Evolutionary conservation across 2,329 filamentous ascomycete species (phyloP).

Genomic region (Tolypocladium pustulatum): DNA sequence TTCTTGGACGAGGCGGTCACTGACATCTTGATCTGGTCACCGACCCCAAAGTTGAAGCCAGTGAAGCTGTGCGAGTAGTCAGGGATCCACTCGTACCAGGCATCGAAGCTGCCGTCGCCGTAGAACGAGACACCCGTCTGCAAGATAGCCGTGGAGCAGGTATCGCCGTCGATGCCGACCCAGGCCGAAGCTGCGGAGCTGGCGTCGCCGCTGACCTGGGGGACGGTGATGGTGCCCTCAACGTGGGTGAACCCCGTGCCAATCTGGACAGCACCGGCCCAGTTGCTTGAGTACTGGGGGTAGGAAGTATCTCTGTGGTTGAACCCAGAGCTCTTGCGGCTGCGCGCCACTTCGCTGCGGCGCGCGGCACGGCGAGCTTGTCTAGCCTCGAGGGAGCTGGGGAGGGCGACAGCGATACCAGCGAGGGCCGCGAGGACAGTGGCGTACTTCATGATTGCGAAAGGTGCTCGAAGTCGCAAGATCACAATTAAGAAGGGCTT

Average conservation of each 20-base stretch:
- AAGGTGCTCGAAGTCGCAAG: background rate
- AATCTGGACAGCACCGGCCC: slow-evolving; percentile 18
- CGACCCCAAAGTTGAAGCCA: slow-evolving; percentile 17
- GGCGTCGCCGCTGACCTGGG: slow-evolving; percentile 9
- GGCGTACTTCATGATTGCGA: slow-evolving; percentile 7
- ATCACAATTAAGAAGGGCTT: background rate
- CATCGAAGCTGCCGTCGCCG: slow-evolving; percentile 23
- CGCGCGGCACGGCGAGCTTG: background rate
- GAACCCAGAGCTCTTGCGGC: slow-evolving; percentile 5
- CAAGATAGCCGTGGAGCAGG: slow-evolving; percentile 26
- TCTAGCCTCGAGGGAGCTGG: background rate
- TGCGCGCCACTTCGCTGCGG: background rate
- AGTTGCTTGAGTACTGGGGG: slow-evolving; percentile 15
- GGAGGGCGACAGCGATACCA: slow-evolving; percentile 7
- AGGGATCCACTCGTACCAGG: slow-evolving; percentile 38
- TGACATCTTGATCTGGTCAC: slow-evolving; percentile 19
- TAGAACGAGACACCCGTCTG: slow-evolving; percentile 32
- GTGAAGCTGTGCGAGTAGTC: slow-evolving; percentile 28
- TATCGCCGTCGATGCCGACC: slow-evolving; percentile 38
- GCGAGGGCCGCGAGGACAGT: slow-evolving; percentile 6
- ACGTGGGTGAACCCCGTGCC: slow-evolving; percentile 15
- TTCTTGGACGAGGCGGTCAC: slow-evolving; percentile 15
- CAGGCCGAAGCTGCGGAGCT: slow-evolving; percentile 22
- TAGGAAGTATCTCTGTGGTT: slow-evolving; percentile 7
- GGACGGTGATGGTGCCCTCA: slow-evolving; percentile 18